These are phyloP conservation scores for Stereocaulon alpinum DNA, from an alignment of 495 filamentous ascomycete species.

Conservation along the genomic window DNA sequence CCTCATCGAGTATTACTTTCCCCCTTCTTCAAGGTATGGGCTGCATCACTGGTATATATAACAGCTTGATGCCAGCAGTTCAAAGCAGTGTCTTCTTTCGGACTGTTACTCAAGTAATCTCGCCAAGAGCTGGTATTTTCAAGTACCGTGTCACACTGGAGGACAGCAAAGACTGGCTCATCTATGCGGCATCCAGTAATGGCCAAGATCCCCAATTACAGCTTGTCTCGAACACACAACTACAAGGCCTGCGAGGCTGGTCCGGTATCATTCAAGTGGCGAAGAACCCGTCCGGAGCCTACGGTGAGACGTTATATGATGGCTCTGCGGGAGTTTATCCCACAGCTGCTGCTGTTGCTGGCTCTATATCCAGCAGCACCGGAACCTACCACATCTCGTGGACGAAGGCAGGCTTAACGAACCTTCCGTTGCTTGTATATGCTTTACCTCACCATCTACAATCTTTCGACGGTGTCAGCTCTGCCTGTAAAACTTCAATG, in stretches of 20 bases:
- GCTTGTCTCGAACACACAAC: conserved; percentile 35
- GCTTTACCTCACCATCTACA: conserved; percentile 78
- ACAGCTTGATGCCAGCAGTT: conserved; percentile 55
- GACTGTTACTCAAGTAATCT: conserved; percentile 47
- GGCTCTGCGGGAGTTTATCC: conserved; percentile 66
- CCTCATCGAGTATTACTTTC: conserved; percentile 53
- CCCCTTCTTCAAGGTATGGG: conserved; percentile 87
- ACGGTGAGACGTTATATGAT: conserved; percentile 63
- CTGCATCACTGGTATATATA: conserved; percentile 74
- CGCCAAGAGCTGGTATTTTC: conserved; percentile 51
- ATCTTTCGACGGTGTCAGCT: conserved; percentile 56
- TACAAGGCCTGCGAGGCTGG: conserved; percentile 44
- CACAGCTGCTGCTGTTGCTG: conserved; percentile 49
- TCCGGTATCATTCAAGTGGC: conserved; percentile 71
- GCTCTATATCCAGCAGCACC: conserved; percentile 42
- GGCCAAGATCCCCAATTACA: conserved; percentile 39
- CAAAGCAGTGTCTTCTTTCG: conserved; percentile 65
- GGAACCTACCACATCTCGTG: conserved; percentile 69
- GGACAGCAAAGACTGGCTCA: conserved; percentile 65
- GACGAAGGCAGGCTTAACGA: conserved; percentile 51
- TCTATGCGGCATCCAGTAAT: conserved; percentile 56
- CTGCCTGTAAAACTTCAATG: conserved; percentile 43
- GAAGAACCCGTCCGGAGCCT: conserved; percentile 52
- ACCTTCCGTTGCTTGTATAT: conserved; percentile 60
- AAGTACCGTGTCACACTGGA: conserved; percentile 68